Base-by-base conservation (phyloP, 148 eudicot species). In the Silene uniflora region DNA sequence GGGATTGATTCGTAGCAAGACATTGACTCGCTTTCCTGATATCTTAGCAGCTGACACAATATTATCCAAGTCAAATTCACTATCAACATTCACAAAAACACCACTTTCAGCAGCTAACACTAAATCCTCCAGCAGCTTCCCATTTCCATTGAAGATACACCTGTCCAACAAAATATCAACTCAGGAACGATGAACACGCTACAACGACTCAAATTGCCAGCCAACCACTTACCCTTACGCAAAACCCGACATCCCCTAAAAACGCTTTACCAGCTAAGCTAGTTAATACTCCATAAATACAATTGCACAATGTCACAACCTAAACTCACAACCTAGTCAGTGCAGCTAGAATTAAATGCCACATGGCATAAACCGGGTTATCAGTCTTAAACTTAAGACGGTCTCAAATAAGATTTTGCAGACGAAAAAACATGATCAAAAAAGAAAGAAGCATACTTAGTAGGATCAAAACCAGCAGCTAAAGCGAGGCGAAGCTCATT, bases 61-160 rank as follows among this genome's bases (percentile, higher is more conserved):
- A 75, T 93, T 91, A n/a, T 91, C 94, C 87, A 89, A 80, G 77
- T 93, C 98, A 83, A 93, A 91, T 75, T 93, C 98, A 75, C 98
- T 93, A 73, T 93, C 97, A 77, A 91, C 73, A 61, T 93, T 93
- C 77, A 93, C 94, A 75, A 91, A 87, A 25, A 91, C 94, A 80
- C 95, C 93, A 79, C 79, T 87, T 76, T 89, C 87, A 72, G 94
- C 97, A 80, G 97, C 98, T 62, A 93, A 79, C 52, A 93, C 92
- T 78, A 93, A 83, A 86, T 93, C 97, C 58, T 91, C 97, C 74
- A 88, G 78, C 62, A 83, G 78, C 86, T 93, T 93, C 55, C 97
- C 94, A 73, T 93, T 91, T 49, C 98, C 98, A 81, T 91, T 93
- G 80, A 93, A 93, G 58, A 91, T 86, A 78, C 98, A 96, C 84